A percentile compares a stretch with the other conserved stretches of the same genome.
Evolutionary conservation across 1,284 basidiomycete genomes (phyloP).

Genomic region (Coniferiporia weirii): DNA sequence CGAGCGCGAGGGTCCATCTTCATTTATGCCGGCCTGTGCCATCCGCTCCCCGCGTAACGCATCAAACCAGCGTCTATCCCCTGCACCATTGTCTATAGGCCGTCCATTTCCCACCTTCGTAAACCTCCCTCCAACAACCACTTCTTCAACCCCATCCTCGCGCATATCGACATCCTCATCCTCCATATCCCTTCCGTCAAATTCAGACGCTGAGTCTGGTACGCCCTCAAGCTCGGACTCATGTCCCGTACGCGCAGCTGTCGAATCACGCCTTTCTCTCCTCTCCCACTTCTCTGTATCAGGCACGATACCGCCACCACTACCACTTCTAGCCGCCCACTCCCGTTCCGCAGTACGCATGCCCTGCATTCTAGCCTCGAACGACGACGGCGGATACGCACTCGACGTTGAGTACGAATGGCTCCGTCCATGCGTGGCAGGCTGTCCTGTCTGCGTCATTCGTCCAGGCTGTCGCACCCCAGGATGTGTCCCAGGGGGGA

Average conservation of each 20-base stretch:
- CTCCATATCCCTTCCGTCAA: conserved; percentile 2
- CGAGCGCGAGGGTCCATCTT: not conserved
- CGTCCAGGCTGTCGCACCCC: not conserved
- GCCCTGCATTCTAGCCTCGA: not conserved
- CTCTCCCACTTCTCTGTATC: not conserved
- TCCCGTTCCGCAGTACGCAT: not conserved
- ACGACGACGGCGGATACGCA: not conserved
- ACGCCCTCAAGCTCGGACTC: conserved; percentile 8
- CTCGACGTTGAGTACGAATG: conserved; percentile 2
- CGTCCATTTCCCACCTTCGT: too few species aligned
- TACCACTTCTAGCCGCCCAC: not conserved
- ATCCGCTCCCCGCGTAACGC: not conserved
- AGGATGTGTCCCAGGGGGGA: not conserved
- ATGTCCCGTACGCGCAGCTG: conserved; percentile 13
- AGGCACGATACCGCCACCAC: not conserved
- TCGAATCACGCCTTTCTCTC: conserved; percentile 11
- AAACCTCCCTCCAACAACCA: too few species aligned
- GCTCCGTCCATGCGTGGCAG: conserved; percentile 4
- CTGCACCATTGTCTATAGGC: too few species aligned
- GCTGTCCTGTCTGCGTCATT: not conserved
- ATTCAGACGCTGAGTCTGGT: conserved; percentile 6
- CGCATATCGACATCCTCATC: not conserved
- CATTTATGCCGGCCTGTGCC: not conserved
- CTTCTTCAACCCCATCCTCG: not conserved
- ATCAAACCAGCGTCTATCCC: not conserved